Evolutionary conservation across 1,284 basidiomycete genomes (phyloP), one percentile per base, ranked within the genome.

Genomic region (Fistulina hepatica): DNA sequence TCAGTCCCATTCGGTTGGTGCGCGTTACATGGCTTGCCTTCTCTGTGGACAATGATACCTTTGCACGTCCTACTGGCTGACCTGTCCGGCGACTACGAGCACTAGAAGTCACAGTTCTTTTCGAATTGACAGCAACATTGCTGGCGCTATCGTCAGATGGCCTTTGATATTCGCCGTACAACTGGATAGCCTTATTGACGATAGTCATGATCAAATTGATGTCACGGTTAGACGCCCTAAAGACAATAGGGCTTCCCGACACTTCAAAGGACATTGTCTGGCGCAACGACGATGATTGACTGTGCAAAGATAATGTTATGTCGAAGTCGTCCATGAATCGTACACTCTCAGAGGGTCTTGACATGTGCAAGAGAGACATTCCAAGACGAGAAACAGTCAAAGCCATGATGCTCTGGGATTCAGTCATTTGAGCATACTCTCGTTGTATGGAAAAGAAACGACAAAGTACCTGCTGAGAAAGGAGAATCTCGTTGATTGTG

Each of bases 381-480:
- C 94, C 95, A 8, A 97, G 69, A 37, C 74, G 74, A 41, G 74
- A 78, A 26, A 98, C 65, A 40, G 76, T 89, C 44, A 98, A 62
- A 1, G 91, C 88, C 46, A 93, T 54, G 23, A 94, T 77, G 13
- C 81, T 81, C 81, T 91, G 37, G 10, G 37, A 16, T 13, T 19
- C 17, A 33, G 43, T 32, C n/a, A n/a, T n/a, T n/a, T n/a, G n/a
- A n/a, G n/a, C n/a, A n/a, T n/a, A n/a, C n/a, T n/a, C n/a, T n/a
- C n/a, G n/a, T n/a, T n/a, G n/a, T n/a, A n/a, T n/a, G n/a, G n/a
- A n/a, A n/a, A n/a, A n/a, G n/a, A n/a, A n/a, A n/a, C n/a, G n/a
- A n/a, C n/a, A n/a, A n/a, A n/a, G n/a, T 50, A 81, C 89, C 73
- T 97, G 94, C 56, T 95, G 91, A 9, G 93, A 90, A 42, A 98